These are phyloP conservation scores for Eucalyptus viminalis DNA, from an alignment of 345 rosid genomes.

Conservation along the genomic window DNA sequence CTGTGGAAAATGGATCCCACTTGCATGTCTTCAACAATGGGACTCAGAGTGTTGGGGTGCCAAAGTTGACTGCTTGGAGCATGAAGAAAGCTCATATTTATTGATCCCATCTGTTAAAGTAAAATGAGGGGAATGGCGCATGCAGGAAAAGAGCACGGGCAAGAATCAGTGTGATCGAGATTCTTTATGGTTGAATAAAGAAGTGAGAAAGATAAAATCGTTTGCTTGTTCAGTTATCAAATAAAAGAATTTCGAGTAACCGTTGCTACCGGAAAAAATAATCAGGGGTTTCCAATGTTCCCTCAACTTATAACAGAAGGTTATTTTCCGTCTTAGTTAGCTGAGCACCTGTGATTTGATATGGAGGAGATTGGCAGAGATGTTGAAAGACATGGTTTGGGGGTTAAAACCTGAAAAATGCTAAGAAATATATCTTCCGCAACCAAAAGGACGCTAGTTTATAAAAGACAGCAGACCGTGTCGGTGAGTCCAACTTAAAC, in stretches of 20 bases:
- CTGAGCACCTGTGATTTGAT: background rate
- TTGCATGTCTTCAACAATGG: slow-evolving; percentile 66
- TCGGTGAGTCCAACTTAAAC: background rate
- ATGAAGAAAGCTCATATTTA: slow-evolving; percentile 38
- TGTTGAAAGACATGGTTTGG: background rate
- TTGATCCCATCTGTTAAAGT: background rate
- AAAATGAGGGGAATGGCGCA: background rate
- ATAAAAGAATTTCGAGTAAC: background rate
- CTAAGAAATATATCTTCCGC: background rate
- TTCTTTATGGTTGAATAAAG: background rate
- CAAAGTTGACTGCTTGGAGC: slow-evolving; percentile 56
- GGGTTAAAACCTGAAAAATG: background rate
- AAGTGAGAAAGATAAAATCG: background rate
- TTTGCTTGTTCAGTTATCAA: background rate
- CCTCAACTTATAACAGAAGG: background rate
- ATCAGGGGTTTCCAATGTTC: background rate
- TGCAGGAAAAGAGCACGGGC: background rate
- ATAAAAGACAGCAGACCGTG: background rate
- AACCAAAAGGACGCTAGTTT: background rate
- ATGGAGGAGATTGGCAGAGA: background rate
- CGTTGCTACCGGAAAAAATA: background rate
- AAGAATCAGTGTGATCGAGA: background rate
- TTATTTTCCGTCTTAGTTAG: background rate
- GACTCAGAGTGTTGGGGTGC: slow-evolving; percentile 19
- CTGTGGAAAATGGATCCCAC: slow-evolving; percentile 19